Evolutionary conservation across 805 yeast species (phyloP).

Genomic region (Schwanniomyces polymorphus): DNA sequence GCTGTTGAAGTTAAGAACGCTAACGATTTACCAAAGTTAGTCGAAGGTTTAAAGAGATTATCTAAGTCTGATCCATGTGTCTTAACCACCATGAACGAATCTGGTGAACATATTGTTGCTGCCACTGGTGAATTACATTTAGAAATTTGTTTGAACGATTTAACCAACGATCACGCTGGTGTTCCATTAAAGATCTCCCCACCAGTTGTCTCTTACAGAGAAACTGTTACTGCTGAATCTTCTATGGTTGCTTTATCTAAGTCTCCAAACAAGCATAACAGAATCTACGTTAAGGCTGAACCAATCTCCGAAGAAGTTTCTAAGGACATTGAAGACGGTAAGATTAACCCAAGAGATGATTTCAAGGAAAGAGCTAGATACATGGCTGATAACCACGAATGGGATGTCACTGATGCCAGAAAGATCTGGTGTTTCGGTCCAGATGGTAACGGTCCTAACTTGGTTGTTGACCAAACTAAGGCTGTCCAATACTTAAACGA

Average conservation of each 20-base stretch:
- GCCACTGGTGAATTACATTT: slow-evolving; percentile 99
- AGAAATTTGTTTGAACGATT: slow-evolving; percentile 95
- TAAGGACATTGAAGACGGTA: slow-evolving; percentile 89
- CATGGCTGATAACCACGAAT: slow-evolving; percentile 97
- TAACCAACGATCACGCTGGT: slow-evolving; percentile 99
- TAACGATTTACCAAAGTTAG: slow-evolving; percentile 98
- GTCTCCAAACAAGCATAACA: slow-evolving; percentile 99
- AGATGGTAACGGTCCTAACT: slow-evolving; percentile 98
- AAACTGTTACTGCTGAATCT: slow-evolving; percentile 92
- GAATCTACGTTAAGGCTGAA: slow-evolving; percentile 96
- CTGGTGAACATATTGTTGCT: slow-evolving; percentile 99
- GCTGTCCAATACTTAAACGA: slow-evolving; percentile 98
- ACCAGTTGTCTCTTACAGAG: slow-evolving; percentile 98
- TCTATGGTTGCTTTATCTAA: slow-evolving; percentile 95
- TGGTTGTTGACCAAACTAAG: slow-evolving; percentile 99
- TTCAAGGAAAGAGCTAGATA: slow-evolving; percentile 98
- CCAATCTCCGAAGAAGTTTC: slow-evolving; percentile 94
- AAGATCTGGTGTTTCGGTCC: slow-evolving; percentile 99
- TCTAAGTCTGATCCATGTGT: slow-evolving; percentile 99
- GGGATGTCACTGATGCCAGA: slow-evolving; percentile 99
- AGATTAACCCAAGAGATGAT: slow-evolving; percentile 93
- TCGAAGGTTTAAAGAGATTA: slow-evolving; percentile 99
- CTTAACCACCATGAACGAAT: slow-evolving; percentile 77
- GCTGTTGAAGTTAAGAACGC: slow-evolving; percentile 99
- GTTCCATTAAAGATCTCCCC: slow-evolving; percentile 96